Base-by-base conservation (phyloP, 108 stramenopile species). In the Phaeodactylum tricornutum region DNA sequence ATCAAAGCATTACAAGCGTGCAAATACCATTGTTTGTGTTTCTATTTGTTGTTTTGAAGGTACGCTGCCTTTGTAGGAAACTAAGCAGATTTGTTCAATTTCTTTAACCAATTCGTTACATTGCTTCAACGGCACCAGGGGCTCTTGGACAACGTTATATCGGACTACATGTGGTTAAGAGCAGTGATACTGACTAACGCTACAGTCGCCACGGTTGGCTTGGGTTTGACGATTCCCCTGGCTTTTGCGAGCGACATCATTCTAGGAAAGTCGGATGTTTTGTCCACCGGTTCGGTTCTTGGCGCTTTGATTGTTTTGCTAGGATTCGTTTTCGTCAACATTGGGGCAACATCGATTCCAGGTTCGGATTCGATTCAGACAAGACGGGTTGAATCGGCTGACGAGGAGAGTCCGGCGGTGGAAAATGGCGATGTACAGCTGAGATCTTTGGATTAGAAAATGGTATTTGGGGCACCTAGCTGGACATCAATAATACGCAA, bases 151-250 rank as follows among this genome's bases (percentile, higher is more conserved):
- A 93, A 91, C 59, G 91, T 94, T 6, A 42, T 96, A 11, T 74
- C 84, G 27, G 93, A 94, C 56, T 93, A 92, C 48, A 67, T 99
- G 42, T 99, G 96, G 96, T 95, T 96, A 14, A 70, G 92, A 14
- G 81, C 95, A 0, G 92, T 99, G 11, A 55, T 96, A 4, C 71
- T 97, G 52, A 99, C 96, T 9, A 84, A 78, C 21, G 93, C 98
- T 6, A 99, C 98, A 12, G 94, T 95, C 8, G 95, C 96, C 7
- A 94, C 95, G 1, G 95, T 99, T 5, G 94, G 93, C 6, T 72
- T 97, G 42, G 87, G 90, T 11, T 69, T 99, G 46, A 99, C 98
- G 25, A 95, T 99, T 23, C 98, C 98, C 14, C 56, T 97, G 56
- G 96, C 96, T 0, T 90, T 95, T 53, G 16, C 25, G 28, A 38